Evolutionary conservation across 2,329 filamentous ascomycete genomes (phyloP).

Genomic region (Scedosporium aurantiacum): DNA sequence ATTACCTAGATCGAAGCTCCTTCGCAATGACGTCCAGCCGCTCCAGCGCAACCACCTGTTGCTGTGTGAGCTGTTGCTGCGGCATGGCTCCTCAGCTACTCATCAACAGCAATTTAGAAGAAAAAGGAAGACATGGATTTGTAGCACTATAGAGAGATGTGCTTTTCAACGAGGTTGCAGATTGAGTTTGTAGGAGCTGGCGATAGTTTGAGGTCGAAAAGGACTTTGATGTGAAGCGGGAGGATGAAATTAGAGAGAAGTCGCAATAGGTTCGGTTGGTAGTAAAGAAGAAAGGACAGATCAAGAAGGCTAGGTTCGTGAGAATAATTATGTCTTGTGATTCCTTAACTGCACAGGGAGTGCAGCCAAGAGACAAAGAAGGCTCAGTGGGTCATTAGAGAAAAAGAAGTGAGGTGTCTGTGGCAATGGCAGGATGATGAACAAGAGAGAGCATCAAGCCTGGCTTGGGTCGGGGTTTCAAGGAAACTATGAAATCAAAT

Average conservation of each 20-base stretch:
- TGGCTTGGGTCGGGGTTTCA: not conserved
- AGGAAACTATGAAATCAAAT: not conserved
- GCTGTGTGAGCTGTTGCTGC: conserved; percentile 14
- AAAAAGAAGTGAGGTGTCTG: not conserved
- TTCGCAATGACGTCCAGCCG: conserved; percentile 43
- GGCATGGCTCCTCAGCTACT: conserved; percentile 8
- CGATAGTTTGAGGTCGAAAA: not conserved
- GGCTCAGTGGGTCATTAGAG: not conserved
- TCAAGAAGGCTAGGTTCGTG: not conserved
- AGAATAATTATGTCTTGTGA: not conserved
- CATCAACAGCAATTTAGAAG: not conserved
- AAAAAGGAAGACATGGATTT: not conserved
- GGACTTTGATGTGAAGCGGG: not conserved
- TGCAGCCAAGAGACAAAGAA: not conserved
- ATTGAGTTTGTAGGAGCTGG: not conserved
- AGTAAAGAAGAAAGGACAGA: not conserved
- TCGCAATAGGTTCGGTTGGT: not conserved
- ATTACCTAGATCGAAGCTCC: conserved; percentile 45
- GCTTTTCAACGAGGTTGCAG: not conserved
- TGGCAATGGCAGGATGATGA: not conserved
- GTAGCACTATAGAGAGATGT: not conserved
- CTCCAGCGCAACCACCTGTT: conserved; percentile 43
- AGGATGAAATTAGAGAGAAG: not conserved
- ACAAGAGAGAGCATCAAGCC: not conserved
- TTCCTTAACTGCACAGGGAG: not conserved